phyloP scores from a whole-genome alignment of 306 rosid genomes.

The Dryas octopetala region DNA sequence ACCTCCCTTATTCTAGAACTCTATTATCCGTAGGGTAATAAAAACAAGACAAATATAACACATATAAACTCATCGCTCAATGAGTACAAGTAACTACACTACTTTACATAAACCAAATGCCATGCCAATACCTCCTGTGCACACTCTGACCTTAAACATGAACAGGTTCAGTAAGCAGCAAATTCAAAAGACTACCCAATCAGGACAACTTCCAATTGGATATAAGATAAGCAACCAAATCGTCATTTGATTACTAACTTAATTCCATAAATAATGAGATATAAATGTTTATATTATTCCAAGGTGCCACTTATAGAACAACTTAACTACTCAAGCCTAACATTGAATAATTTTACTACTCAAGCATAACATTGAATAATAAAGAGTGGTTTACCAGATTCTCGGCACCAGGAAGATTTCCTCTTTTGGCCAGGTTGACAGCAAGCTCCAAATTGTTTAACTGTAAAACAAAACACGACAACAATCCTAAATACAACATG shows the following conservation, averaged over 20 bases:
- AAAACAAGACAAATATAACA: not conserved
- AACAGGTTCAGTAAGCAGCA: not conserved
- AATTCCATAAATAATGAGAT: not conserved
- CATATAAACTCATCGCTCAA: not conserved
- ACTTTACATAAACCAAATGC: no score
- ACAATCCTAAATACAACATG: constrained; percentile 16
- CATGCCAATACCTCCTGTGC: no score
- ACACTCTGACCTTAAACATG: not conserved
- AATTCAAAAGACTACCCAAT: not conserved
- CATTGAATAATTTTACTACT: not conserved
- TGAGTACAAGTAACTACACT: not conserved
- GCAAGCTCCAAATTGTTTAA: constrained; percentile 98
- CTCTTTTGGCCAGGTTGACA: constrained; percentile 96
- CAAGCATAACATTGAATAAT: not conserved
- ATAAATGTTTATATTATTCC: not conserved
- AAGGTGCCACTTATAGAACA: not conserved
- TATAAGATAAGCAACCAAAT: not conserved
- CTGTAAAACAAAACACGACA: constrained; percentile 39
- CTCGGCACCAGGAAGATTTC: constrained; percentile 99
- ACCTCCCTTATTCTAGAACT: not conserved
- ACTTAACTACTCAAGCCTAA: not conserved
- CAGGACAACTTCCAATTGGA: constrained; percentile 9
- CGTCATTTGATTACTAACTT: not conserved
- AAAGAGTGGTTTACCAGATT: constrained; percentile 61
- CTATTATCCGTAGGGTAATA: not conserved